phyloP scores from a whole-genome alignment of 768 basidiomycete genomes.

The Lactarius akahatsu region DNA sequence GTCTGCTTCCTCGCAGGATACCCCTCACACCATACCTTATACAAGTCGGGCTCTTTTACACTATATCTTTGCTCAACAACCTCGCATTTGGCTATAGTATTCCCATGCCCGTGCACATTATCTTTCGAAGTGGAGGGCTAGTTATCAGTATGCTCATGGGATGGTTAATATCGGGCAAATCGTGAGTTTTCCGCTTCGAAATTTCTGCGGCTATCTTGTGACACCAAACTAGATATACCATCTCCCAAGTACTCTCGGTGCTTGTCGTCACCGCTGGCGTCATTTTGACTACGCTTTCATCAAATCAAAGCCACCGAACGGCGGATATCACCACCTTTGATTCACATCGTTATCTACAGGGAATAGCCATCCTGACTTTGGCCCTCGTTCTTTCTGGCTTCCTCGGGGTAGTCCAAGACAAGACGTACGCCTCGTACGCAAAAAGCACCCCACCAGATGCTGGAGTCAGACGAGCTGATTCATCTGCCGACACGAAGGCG shows the following conservation, averaged over 20 bases:
- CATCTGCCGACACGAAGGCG: conserved; percentile 11
- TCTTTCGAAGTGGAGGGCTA: conserved; percentile 87
- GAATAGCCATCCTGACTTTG: conserved; percentile 68
- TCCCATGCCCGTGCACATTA: conserved; percentile 92
- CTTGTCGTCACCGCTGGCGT: conserved; percentile 81
- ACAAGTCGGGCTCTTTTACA: conserved; percentile 81
- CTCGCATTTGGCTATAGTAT: conserved; percentile 84
- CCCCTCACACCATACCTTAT: conserved; percentile 71
- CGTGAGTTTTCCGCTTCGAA: conserved; percentile 41
- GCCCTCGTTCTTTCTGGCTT: conserved; percentile 80
- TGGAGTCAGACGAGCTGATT: conserved; percentile 23
- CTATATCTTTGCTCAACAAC: conserved; percentile 83
- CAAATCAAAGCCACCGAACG: conserved; percentile 34
- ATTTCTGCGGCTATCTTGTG: conserved; percentile 21
- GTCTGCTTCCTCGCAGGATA: conserved; percentile 60
- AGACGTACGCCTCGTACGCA: conserved; percentile 60
- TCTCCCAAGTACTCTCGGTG: conserved; percentile 68
- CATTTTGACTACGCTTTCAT: conserved; percentile 76
- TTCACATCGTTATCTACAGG: conserved; percentile 55
- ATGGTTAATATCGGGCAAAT: conserved; percentile 61
- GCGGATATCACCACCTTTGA: conserved; percentile 17
- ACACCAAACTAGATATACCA: conserved; percentile 50
- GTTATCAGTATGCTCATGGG: conserved; percentile 83
- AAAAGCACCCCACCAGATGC: not conserved
- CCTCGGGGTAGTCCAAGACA: conserved; percentile 83